Evolutionary conservation across 352 stramenopile genomes (phyloP).

Genomic region (Plasmopara halstedii): DNA sequence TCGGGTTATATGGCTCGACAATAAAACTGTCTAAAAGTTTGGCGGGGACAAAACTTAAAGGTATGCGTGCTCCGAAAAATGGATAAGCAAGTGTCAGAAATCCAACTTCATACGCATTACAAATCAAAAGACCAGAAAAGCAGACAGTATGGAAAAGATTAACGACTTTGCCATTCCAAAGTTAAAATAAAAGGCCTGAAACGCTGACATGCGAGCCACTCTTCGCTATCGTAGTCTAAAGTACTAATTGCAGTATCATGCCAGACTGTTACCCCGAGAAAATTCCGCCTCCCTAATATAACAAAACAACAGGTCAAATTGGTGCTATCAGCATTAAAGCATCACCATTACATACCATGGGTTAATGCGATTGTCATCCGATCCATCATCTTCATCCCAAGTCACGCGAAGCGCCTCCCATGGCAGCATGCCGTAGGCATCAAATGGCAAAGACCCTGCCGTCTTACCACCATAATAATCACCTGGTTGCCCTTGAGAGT

Average conservation of each 20-base stretch:
- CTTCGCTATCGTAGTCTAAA: not conserved
- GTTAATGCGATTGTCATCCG: conserved; percentile 76
- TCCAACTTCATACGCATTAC: no score
- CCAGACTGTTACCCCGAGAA: conserved; percentile 17
- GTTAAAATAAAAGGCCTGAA: no score
- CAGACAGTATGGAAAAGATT: no score
- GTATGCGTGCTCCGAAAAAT: no score
- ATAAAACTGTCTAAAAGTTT: no score
- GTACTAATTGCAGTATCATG: not conserved
- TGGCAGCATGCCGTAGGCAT: conserved; percentile 50
- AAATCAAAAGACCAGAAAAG: no score
- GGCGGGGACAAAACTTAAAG: no score
- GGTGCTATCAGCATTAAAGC: not conserved
- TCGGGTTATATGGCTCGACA: no score
- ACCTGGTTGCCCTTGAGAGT: conserved; percentile 52
- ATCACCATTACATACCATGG: conserved; percentile 82
- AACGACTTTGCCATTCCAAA: no score
- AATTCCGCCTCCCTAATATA: conserved; percentile 43
- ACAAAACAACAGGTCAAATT: no score
- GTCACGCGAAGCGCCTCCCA: conserved; percentile 76
- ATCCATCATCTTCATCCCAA: conserved; percentile 81
- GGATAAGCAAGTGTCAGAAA: no score
- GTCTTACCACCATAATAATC: conserved; percentile 68
- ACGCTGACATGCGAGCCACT: no score
- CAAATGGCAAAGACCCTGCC: conserved; percentile 57